A percentile compares a stretch with the other conserved stretches of the same genome.
Conservation (phyloP, 768 basidiomycete genomes). For the Scleroderma citrinum region DNA sequence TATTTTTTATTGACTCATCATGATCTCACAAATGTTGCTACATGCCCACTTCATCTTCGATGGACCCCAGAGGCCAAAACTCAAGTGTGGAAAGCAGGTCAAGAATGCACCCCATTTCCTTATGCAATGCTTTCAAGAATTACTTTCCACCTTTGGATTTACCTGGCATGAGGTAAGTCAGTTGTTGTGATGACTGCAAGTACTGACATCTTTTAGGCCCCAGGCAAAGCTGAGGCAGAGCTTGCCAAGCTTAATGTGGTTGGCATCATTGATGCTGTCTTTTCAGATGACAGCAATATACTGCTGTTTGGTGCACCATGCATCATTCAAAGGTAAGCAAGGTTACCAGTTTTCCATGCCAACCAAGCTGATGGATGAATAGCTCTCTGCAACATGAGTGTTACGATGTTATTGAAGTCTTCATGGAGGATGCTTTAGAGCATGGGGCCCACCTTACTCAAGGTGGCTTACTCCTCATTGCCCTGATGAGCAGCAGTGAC, state of each 20-base stretch:
- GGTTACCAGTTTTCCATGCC: not conserved
- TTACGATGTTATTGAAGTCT: not conserved
- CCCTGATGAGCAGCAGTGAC: constrained; percentile 1
- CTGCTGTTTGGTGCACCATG: not conserved
- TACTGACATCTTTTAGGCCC: not conserved
- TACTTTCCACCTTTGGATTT: constrained; percentile 40
- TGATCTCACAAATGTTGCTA: not conserved
- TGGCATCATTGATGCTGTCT: not conserved
- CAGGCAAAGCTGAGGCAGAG: constrained; percentile 2
- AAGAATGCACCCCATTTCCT: constrained; percentile 26
- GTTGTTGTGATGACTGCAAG: too few relatives aligned
- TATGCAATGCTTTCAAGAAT: constrained; percentile 16
- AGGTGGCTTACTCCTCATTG: not conserved
- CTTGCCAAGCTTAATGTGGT: not conserved
- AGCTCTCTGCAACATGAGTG: not conserved
- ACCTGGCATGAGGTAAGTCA: constrained; percentile 22
- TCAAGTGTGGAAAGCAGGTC: constrained; percentile 35
- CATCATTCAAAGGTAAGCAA: too few relatives aligned
- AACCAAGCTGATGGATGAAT: not conserved
- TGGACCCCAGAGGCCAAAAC: constrained; percentile 36
- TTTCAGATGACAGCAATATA: not conserved
- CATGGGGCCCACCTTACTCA: not conserved
- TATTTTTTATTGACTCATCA: not conserved
- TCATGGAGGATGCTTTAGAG: too few relatives aligned
- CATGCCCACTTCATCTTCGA: constrained; percentile 43